Evolutionary conservation across 495 filamentous ascomycete genomes (phyloP).

Genomic region (Immersiella caudata): DNA sequence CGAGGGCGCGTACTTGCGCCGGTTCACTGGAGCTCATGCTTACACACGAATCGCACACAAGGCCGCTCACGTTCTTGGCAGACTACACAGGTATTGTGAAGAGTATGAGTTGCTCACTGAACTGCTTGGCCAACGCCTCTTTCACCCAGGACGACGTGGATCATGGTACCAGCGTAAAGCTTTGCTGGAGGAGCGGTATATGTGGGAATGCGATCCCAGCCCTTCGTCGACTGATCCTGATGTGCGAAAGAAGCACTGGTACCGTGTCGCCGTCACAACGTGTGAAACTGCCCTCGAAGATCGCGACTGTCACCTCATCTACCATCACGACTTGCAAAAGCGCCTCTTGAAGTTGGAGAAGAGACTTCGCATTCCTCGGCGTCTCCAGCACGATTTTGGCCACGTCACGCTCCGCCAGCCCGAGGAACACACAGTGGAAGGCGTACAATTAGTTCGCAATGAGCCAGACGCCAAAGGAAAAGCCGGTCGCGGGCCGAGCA

Average conservation of each 20-base stretch:
- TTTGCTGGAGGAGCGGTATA: constrained; percentile 92
- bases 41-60: constrained; percentile 95
- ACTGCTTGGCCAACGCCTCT: constrained; percentile 78
- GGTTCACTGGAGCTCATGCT: constrained; percentile 90
- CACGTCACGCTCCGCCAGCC: constrained; percentile 78
- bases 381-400: constrained; percentile 90
- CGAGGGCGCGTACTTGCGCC: constrained; percentile 88
- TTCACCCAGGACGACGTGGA: constrained; percentile 82
- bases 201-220: constrained; percentile 63
- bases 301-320: constrained; percentile 82
- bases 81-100: constrained; percentile 75
- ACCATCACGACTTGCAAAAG: constrained; percentile 93
- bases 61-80: constrained; percentile 72
- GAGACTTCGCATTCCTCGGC: constrained; percentile 76
- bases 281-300: constrained; percentile 89
- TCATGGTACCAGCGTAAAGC: constrained; percentile 97
- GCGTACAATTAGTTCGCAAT: constrained; percentile 71
- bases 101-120: constrained; percentile 77
- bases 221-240: constrained; percentile 39
- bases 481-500: constrained; percentile 53
- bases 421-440: constrained; percentile 71
- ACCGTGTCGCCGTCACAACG: constrained; percentile 72
- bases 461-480: constrained; percentile 43
- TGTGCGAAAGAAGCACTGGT: constrained; percentile 80
- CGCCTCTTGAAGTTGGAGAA: constrained; percentile 88